Conservation (phyloP, 768 basidiomycete genomes). For the Glaciozyma martinii region DNA sequence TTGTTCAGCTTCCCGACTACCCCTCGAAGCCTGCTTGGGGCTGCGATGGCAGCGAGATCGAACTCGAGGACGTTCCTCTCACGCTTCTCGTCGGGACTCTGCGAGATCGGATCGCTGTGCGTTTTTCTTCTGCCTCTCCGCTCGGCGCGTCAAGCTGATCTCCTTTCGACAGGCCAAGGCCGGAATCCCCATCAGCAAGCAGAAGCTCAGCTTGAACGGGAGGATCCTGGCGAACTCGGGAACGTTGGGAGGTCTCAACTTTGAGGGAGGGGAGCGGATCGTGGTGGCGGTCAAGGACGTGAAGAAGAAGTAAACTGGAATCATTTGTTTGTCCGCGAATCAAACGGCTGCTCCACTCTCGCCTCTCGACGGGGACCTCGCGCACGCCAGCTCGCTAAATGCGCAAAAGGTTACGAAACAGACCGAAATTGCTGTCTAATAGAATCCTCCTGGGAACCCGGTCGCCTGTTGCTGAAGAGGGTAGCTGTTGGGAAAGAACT, state of each 20-base stretch:
- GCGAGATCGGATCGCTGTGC: constrained; percentile 62
- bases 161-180: constrained; percentile 14
- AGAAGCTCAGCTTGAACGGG: constrained; percentile 25
- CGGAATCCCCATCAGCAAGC: constrained; percentile 29
- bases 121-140: neutral
- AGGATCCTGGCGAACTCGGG: constrained; percentile 29
- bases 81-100: constrained; percentile 77
- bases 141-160: neutral
- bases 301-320: constrained; percentile 23
- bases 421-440: neutral
- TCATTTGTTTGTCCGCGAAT: too few relatives aligned
- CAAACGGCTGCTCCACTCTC: too few relatives aligned
- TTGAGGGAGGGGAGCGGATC: constrained; percentile 25
- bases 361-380: too few relatives aligned
- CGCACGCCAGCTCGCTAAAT: too few relatives aligned
- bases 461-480: neutral
- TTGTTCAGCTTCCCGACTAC: constrained; percentile 72
- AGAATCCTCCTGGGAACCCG: neutral
- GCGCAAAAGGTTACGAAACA: neutral
- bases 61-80: constrained; percentile 78
- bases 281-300: constrained; percentile 27
- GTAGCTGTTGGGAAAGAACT: too few relatives aligned
- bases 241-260: constrained; percentile 30
- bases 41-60: constrained; percentile 67
- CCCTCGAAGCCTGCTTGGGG: constrained; percentile 87